phyloP scores from a whole-genome alignment of 371 early-diverging fungal species.

The Mucor piriformis region DNA sequence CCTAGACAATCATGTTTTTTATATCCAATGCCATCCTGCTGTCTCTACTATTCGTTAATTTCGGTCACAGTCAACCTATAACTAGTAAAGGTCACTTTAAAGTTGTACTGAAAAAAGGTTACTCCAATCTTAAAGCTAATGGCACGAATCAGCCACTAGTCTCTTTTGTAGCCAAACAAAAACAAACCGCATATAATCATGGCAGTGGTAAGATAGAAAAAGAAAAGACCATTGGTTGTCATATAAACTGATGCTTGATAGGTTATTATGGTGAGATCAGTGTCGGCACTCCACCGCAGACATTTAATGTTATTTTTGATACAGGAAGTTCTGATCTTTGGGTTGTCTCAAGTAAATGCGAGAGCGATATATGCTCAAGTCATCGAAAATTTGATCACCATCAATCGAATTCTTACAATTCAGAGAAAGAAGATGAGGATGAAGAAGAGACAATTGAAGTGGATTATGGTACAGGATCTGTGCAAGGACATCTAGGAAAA shows the following conservation, averaged over 20 bases:
- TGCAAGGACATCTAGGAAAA: constrained; percentile 47
- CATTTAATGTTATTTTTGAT: constrained; percentile 72
- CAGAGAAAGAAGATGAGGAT: neutral
- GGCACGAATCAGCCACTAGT: constrained; percentile 1
- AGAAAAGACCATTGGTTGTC: neutral
- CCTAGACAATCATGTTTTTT: neutral
- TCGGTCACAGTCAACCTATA: constrained; percentile 4
- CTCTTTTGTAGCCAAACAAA: constrained; percentile 35
- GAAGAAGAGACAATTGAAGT: constrained; percentile 44
- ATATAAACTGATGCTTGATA: no score
- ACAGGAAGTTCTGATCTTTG: constrained; percentile 79
- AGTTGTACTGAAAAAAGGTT: constrained; percentile 10
- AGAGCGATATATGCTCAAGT: constrained; percentile 58
- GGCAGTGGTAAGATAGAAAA: constrained; percentile 40
- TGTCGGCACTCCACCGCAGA: constrained; percentile 72
- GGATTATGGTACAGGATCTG: constrained; percentile 69
- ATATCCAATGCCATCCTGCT: neutral
- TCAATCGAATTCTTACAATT: constrained; percentile 15
- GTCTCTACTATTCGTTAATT: neutral
- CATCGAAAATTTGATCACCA: constrained; percentile 25
- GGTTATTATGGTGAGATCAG: constrained; percentile 66
- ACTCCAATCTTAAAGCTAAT: neutral
- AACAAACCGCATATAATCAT: constrained; percentile 41
- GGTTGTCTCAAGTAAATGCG: constrained; percentile 93
- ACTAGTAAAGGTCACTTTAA: constrained; percentile 6